Evolutionary conservation across 495 filamentous ascomycete genomes (phyloP).

Genomic region (Aspergillus cristatus): DNA sequence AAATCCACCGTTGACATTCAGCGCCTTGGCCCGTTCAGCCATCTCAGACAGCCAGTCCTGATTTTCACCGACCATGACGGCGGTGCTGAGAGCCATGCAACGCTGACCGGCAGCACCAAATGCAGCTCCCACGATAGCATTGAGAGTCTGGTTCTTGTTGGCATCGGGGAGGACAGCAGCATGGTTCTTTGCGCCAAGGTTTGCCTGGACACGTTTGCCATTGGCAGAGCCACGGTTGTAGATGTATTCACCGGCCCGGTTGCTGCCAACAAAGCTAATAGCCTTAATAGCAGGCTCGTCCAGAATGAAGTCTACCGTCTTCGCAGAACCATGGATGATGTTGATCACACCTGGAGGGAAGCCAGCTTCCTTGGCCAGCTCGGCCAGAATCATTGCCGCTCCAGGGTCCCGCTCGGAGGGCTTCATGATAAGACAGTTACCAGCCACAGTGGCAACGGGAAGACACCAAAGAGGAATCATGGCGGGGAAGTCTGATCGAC

Average conservation of each 20-base stretch:
- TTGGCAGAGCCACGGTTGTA: slow-evolving; percentile 83
- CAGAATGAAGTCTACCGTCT: slow-evolving; percentile 93
- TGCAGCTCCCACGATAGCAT: slow-evolving; percentile 87
- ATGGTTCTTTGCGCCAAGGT: slow-evolving; percentile 98
- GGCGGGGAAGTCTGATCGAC: slow-evolving; percentile 76
- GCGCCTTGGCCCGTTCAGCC: slow-evolving; percentile 80
- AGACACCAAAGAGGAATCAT: slow-evolving; percentile 99
- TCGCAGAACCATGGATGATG: slow-evolving; percentile 83
- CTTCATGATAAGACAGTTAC: slow-evolving; percentile 92
- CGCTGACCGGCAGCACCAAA: slow-evolving; percentile 96
- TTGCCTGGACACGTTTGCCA: slow-evolving; percentile 91
- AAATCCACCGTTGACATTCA: slow-evolving; percentile 90
- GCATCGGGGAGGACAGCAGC: slow-evolving; percentile 89
- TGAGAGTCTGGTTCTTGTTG: slow-evolving; percentile 96
- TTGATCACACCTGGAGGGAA: slow-evolving; percentile 93
- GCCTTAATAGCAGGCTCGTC: slow-evolving; percentile 96
- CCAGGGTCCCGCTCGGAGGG: slow-evolving; percentile 98
- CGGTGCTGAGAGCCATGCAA: slow-evolving; percentile 93
- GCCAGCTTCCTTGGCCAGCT: slow-evolving; percentile 82
- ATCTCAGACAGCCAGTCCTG: slow-evolving; percentile 88
- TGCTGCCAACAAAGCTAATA: slow-evolving; percentile 94
- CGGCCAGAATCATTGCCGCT: slow-evolving; percentile 94
- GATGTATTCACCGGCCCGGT: slow-evolving; percentile 97
- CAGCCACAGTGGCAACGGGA: slow-evolving; percentile 86
- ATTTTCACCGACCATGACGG: slow-evolving; percentile 91